These are phyloP conservation scores for Botryococcus braunii DNA, from an alignment of 163 green algal species.

Conservation along the genomic window DNA sequence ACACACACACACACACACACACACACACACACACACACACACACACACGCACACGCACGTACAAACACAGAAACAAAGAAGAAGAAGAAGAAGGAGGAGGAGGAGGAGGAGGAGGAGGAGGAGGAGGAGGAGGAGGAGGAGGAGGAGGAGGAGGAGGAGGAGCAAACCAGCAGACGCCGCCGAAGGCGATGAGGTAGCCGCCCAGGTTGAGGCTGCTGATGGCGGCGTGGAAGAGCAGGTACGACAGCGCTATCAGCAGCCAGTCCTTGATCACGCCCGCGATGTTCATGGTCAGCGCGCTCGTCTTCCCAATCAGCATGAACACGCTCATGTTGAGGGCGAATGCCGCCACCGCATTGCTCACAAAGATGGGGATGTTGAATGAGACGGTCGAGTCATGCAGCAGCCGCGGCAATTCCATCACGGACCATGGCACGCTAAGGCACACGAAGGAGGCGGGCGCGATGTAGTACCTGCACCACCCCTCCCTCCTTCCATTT, in stretches of 20 bases:
- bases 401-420: conserved; percentile 57
- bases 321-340: conserved; percentile 82
- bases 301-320: conserved; percentile 81
- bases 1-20: too few relatives aligned
- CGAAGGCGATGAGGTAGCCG: conserved; percentile 62
- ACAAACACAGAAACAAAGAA: neutral
- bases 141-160: neutral
- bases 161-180: conserved; percentile 52
- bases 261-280: conserved; percentile 95
- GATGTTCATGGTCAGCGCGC: conserved; percentile 93
- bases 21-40: too few relatives aligned
- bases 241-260: conserved; percentile 84
- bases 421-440: conserved; percentile 70
- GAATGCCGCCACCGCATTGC: conserved; percentile 73
- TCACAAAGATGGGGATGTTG: conserved; percentile 45
- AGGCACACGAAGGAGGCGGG: conserved; percentile 81
- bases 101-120: neutral
- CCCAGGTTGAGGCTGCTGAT: conserved; percentile 52
- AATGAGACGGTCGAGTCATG: conserved; percentile 21
- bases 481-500: too few relatives aligned
- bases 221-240: conserved; percentile 63
- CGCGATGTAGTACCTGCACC: conserved; percentile 90
- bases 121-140: neutral
- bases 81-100: neutral
- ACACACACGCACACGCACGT: too few relatives aligned